Evolutionary conservation across 192 early-diverging fungal species (phyloP), one percentile per base, ranked within the genome.

Genomic region (Coemansia aciculifera): DNA sequence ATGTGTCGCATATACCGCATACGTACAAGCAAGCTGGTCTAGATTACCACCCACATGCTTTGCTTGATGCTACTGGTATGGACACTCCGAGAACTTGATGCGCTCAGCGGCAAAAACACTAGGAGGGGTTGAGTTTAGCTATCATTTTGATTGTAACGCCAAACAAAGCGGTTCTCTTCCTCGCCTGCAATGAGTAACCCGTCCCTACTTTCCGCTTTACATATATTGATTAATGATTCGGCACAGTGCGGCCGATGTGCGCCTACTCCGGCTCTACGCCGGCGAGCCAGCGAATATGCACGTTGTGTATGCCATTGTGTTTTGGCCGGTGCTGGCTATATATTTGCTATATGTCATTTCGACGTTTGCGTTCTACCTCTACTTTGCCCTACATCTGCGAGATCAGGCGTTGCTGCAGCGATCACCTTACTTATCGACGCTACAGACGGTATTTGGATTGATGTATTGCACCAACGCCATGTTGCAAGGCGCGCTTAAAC

Each of bases 321-420:
- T 74, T 43, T 68, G 65, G 60, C 37, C 67, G 12, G 11, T 74
- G 2, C 42, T 74, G 34, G 63, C 21, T 19, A 3, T 69, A n/a
- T 74, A 65, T 23, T 36, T 59, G 10, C 2, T 62, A n/a, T 74
- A 65, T 38, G 59, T 32, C 7, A 11, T 27, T 13, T 23, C 32
- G 9, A 64, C 73, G 9, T 68, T 69, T 37, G 21, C 52, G 11
- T 37, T 69, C 13, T 74, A 59, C 37, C 51, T 69, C 13, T 69
- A 65, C n/a, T 67, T 21, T 36, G 63, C 59, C 1, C 17, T 59
- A 6, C 42, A 38, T 17, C 9, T 44, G 9, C 67, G 49, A 7
- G 73, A 74, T 19, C 42, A 52, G 37, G 60, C 73, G 29, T 39
- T 74, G 36, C 17, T 60, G 38, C 67, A 74, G 57, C 73, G 73